These are phyloP conservation scores for Primulina tabacum DNA, from an alignment of 257 asterid genomes.

Conservation along the genomic window DNA sequence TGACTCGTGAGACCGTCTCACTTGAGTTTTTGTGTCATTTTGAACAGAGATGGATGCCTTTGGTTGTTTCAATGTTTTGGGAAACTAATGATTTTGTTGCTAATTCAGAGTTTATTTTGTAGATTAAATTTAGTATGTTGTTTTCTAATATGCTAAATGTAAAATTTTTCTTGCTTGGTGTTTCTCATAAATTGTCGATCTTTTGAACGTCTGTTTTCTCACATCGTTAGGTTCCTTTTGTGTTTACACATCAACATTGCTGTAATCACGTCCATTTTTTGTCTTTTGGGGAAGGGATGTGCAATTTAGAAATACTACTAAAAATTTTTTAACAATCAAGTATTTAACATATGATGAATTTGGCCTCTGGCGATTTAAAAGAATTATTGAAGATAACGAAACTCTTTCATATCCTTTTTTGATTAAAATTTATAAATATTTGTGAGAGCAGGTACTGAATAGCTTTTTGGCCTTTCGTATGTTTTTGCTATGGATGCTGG, in stretches of 20 bases:
- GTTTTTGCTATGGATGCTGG: constrained; percentile 26
- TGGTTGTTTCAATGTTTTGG: not conserved
- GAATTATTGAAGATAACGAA: not conserved
- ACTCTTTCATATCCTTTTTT: not conserved
- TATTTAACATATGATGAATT: not conserved
- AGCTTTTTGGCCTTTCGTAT: not conserved
- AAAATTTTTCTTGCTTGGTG: too few relatives aligned
- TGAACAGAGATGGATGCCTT: not conserved
- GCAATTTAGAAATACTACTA: not conserved
- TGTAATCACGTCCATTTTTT: not conserved
- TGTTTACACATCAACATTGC: not conserved
- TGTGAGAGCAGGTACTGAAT: not conserved
- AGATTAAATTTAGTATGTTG: not conserved
- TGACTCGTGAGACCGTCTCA: too few relatives aligned
- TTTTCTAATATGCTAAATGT: not conserved
- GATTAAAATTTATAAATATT: not conserved
- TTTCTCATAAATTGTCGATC: too few relatives aligned
- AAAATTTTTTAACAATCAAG: not conserved
- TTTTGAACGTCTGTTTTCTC: not conserved
- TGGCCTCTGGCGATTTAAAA: not conserved
- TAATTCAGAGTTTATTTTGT: not conserved
- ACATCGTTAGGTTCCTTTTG: not conserved
- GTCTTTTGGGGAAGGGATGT: not conserved
- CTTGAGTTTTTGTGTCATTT: too few relatives aligned
- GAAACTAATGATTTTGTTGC: not conserved